Evolutionary conservation across 1,139 yeast genomes (phyloP), one percentile per base, ranked within the genome.

Genomic region (Ashbya aceris): DNA sequence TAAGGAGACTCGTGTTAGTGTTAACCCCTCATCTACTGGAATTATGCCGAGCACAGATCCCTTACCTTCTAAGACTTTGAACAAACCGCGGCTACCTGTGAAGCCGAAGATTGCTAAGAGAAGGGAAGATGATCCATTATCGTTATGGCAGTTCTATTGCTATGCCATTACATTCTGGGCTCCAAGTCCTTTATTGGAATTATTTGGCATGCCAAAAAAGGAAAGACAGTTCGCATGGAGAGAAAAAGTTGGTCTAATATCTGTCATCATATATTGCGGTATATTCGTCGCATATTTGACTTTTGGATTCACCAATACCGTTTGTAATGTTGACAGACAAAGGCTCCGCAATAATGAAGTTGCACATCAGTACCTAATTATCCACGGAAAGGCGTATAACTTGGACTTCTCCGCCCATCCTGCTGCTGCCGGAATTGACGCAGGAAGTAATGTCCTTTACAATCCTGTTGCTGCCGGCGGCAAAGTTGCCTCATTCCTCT

Each of bases 161-260:
- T 76, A 77, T 54, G 53, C 74, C 8, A 66, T 91, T 32, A 89
- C 97, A 0, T 86, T 86, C 61, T 89, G 96, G 93, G 94, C 95
- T 2, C 95, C 96, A 1, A 74, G 82, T 2, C 81, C 89, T 0
- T 50, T 89, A 29, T 66, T 91, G 55, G 69, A 70, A 40, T 62
- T 83, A 42, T 83, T 77, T 63, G 97, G 97, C 4, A 74, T 89
- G 73, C 74, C 74, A 33, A 79, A 84, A 27, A 77, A 77, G 53
- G 87, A 79, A 40, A 76, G 95, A 49, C 96, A 86, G 61, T 77
- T 79, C 69, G 97, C 97, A 0, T 91, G 98, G 98, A 74, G 97
- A 60, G 98, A 91, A 61, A 91, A 91, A 60, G 82, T 89, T 36
- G 97, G 85, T 1, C 71, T 91, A 42, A 71, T 91, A 42, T 73